Evolutionary conservation across 805 yeast genomes (phyloP).

Genomic region (Candida methanosorbosa): DNA sequence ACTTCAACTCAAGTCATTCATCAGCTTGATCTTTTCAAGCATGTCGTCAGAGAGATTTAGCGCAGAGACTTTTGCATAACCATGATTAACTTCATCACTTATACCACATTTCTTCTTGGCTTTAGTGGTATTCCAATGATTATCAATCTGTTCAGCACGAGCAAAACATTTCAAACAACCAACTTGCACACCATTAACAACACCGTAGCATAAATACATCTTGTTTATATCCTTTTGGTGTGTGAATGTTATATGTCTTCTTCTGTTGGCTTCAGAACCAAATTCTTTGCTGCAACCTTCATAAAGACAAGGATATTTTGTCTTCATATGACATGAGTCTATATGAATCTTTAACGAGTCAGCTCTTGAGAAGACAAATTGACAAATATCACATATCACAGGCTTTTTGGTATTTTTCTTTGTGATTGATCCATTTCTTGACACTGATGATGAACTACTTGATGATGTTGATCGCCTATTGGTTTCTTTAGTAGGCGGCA

Average conservation of each 20-base stretch:
- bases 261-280: constrained; percentile 8
- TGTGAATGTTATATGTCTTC: constrained; percentile 11
- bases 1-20: too few relatives aligned
- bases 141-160: constrained; percentile 12
- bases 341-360: constrained; percentile 14
- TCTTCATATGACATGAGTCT: constrained; percentile 10
- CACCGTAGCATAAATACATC: constrained; percentile 9
- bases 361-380: constrained; percentile 9
- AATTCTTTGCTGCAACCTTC: neutral
- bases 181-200: constrained; percentile 1
- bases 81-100: constrained; percentile 2
- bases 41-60: neutral
- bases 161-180: constrained; percentile 14
- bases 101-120: constrained; percentile 9
- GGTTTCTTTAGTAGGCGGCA: too few relatives aligned
- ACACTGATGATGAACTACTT: neutral
- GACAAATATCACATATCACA: constrained; percentile 7
- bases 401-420: neutral
- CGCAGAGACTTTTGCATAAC: neutral
- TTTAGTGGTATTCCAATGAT: constrained; percentile 14
- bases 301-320: constrained; percentile 8
- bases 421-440: too few relatives aligned
- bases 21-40: neutral
- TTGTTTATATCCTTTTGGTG: constrained; percentile 6
- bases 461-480: neutral